These are phyloP conservation scores for Ceratocystiopsis brevicomis DNA, from an alignment of 2,329 filamentous ascomycete species.

Conservation along the genomic window DNA sequence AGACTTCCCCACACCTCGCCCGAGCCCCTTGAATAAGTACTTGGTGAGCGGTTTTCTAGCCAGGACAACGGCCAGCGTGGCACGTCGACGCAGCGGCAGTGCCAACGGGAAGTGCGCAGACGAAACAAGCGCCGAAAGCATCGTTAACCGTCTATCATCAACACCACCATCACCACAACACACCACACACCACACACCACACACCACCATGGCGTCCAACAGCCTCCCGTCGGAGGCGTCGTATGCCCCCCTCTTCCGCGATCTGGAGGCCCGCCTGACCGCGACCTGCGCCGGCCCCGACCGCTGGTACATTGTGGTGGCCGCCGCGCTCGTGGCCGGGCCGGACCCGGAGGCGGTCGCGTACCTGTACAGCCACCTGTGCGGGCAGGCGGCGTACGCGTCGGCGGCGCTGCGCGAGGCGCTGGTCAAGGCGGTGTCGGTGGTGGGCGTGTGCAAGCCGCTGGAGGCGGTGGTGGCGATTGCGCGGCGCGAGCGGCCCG, in stretches of 20 bases:
- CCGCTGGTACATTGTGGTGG: slow-evolving; percentile 12
- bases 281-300: slow-evolving; percentile 7
- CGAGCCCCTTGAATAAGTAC: too few species aligned
- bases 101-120: too few species aligned
- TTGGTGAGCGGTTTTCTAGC: too few species aligned
- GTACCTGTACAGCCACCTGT: slow-evolving; percentile 37
- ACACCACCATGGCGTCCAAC: too few species aligned
- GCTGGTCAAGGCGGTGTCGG: slow-evolving; percentile 35
- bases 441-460: slow-evolving; percentile 44
- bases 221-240: too few species aligned
- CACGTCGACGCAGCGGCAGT: too few species aligned
- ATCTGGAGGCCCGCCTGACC: slow-evolving; percentile 3
- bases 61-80: too few species aligned
- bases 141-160: too few species aligned
- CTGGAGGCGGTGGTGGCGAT: slow-evolving; percentile 41
- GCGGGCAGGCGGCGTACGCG: slow-evolving; percentile 24
- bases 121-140: too few species aligned
- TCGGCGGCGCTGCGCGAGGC: slow-evolving; percentile 32
- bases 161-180: too few species aligned
- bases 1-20: too few species aligned
- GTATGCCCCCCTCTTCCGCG: slow-evolving; percentile 4
- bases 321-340: slow-evolving; percentile 27
- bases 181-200: too few species aligned
- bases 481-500: slow-evolving; percentile 25
- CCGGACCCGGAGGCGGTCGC: slow-evolving; percentile 31